A percentile compares a stretch with the other conserved stretches of the same genome.
phyloP scores from a whole-genome alignment of 805 yeast species.

The Cyberlindnera maritima region DNA sequence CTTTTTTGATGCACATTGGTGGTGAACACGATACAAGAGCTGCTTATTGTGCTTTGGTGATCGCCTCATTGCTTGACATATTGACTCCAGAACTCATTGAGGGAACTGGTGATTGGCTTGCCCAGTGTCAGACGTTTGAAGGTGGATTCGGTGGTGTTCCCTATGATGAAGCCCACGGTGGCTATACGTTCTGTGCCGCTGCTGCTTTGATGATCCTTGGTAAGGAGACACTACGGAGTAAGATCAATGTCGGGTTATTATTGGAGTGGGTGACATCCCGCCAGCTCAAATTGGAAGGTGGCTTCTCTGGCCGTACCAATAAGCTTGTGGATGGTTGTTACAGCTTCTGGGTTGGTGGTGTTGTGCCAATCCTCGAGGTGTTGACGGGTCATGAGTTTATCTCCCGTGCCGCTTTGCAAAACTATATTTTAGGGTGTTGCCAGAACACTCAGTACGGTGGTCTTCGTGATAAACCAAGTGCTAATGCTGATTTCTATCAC shows the following conservation, averaged over 20 bases:
- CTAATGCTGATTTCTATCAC: slow-evolving; percentile 81
- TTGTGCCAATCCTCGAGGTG: slow-evolving; percentile 60
- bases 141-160: slow-evolving; percentile 94
- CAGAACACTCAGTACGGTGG: slow-evolving; percentile 68
- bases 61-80: slow-evolving; percentile 64
- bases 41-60: slow-evolving; percentile 78
- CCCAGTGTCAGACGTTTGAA: slow-evolving; percentile 81
- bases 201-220: slow-evolving; percentile 55
- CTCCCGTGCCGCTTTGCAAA: slow-evolving; percentile 55
- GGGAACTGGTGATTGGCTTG: slow-evolving; percentile 58
- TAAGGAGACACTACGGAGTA: slow-evolving; percentile 30
- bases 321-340: slow-evolving; percentile 96
- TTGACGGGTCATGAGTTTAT: slow-evolving; percentile 40
- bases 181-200: slow-evolving; percentile 89
- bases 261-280: slow-evolving; percentile 67
- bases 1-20: slow-evolving; percentile 66
- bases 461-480: slow-evolving; percentile 84
- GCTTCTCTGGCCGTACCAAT: slow-evolving; percentile 86
- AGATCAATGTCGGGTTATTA: slow-evolving; percentile 47
- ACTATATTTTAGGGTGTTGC: slow-evolving; percentile 73
- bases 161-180: slow-evolving; percentile 91
- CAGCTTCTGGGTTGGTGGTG: slow-evolving; percentile 92
- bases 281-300: slow-evolving; percentile 77
- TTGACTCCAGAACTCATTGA: slow-evolving; percentile 55
- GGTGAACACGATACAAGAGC: slow-evolving; percentile 91